phyloP scores from a whole-genome alignment of 83 land plant genomes.

The Thuja plicata region DNA sequence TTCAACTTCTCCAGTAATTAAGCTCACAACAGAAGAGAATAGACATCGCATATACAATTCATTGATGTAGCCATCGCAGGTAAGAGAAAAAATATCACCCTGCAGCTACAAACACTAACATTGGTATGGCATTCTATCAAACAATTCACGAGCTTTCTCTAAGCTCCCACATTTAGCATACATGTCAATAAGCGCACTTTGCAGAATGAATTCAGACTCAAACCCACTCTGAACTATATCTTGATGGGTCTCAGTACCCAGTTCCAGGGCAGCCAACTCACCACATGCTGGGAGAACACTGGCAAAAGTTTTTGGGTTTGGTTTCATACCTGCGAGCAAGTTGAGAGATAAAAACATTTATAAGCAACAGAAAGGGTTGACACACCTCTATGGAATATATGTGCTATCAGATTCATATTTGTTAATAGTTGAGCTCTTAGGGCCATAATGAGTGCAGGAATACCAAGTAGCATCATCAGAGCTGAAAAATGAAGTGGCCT shows the following conservation, averaged over 20 bases:
- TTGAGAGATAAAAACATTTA: not conserved
- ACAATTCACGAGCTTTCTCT: slow-evolving; percentile 15
- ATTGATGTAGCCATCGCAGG: no score
- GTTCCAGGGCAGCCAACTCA: slow-evolving; percentile 18
- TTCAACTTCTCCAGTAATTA: no score
- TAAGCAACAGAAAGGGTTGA: not conserved
- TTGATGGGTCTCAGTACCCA: slow-evolving; percentile 21
- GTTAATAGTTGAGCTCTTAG: not conserved
- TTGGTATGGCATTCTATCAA: slow-evolving; percentile 17
- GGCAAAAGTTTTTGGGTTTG: slow-evolving; percentile 16
- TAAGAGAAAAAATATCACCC: no score
- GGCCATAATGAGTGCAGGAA: not conserved
- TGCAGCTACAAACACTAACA: no score
- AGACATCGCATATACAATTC: no score
- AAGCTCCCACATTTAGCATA: slow-evolving; percentile 23
- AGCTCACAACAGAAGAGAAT: no score
- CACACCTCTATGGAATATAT: not conserved
- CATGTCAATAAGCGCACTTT: slow-evolving; percentile 21
- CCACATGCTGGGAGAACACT: slow-evolving; percentile 23
- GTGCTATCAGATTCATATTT: not conserved
- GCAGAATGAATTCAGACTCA: slow-evolving; percentile 5
- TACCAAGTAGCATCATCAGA: not conserved
- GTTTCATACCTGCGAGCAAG: not conserved
- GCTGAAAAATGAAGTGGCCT: not conserved
- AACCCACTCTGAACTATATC: slow-evolving; percentile 11